These are phyloP conservation scores for Auriscalpium orientale DNA, from an alignment of 768 basidiomycete species.

Conservation along the genomic window DNA sequence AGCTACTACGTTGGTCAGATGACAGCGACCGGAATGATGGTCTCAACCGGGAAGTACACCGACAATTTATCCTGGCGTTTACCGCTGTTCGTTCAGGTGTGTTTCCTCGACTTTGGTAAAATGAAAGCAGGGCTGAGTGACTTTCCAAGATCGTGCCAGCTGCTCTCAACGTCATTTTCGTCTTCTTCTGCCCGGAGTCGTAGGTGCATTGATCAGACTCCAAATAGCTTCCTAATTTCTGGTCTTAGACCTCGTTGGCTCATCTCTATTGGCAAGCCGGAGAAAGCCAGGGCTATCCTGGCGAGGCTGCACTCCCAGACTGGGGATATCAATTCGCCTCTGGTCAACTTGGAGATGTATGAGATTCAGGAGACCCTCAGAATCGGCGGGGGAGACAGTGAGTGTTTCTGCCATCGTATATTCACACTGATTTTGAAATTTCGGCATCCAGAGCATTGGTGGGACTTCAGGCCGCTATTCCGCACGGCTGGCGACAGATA, in stretches of 20 bases:
- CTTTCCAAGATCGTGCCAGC: constrained; percentile 34
- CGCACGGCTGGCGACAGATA: constrained; percentile 37
- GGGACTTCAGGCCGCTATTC: constrained; percentile 50
- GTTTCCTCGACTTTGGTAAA: not conserved
- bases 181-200: constrained; percentile 47
- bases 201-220: constrained; percentile 10
- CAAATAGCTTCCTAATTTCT: not conserved
- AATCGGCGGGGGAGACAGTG: constrained; percentile 39
- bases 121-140: not conserved
- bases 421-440: not conserved
- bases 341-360: constrained; percentile 43
- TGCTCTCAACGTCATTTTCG: constrained; percentile 37
- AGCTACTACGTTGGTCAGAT: constrained; percentile 51
- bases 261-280: constrained; percentile 36
- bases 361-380: constrained; percentile 47
- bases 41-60: constrained; percentile 36
- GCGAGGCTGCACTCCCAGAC: constrained; percentile 41
- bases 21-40: constrained; percentile 48
- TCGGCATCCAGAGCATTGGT: constrained; percentile 34
- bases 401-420: constrained; percentile 11
- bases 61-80: constrained; percentile 42
- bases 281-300: constrained; percentile 36
- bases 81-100: constrained; percentile 42
- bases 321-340: constrained; percentile 38
- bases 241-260: constrained; percentile 42